These are phyloP conservation scores for Emergomyces orientalis DNA, from an alignment of 2,329 filamentous ascomycete genomes.

Conservation along the genomic window DNA sequence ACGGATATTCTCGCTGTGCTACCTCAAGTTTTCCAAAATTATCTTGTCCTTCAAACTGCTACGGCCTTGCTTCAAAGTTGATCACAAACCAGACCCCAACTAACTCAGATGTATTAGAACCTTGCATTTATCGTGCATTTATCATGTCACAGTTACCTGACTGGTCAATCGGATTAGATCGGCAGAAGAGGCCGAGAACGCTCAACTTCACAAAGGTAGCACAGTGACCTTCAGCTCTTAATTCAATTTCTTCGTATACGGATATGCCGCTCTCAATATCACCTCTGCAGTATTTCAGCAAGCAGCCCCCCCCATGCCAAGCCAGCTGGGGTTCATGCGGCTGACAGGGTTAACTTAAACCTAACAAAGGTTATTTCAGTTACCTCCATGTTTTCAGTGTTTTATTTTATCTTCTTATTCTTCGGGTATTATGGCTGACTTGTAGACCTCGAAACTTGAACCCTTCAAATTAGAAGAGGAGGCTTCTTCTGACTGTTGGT, in stretches of 20 bases:
- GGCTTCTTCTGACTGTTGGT: background rate
- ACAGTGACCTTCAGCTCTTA: background rate
- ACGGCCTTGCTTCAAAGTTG: background rate
- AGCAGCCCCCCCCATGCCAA: background rate
- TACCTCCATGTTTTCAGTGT: background rate
- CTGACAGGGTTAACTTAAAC: background rate
- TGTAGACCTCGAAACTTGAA: background rate
- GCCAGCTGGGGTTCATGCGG: background rate
- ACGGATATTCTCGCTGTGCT: background rate
- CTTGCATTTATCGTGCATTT: background rate
- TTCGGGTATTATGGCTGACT: background rate
- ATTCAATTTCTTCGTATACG: background rate
- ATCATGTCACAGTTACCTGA: background rate
- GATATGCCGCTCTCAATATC: background rate
- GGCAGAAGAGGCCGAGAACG: background rate
- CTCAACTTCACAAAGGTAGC: background rate
- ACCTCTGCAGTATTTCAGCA: too few species aligned
- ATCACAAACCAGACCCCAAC: background rate
- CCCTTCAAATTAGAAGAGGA: background rate
- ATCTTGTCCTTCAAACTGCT: background rate
- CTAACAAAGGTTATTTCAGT: background rate
- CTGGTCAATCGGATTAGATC: background rate
- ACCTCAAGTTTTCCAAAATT: background rate
- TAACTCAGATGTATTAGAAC: background rate
- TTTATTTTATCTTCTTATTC: too few species aligned